phyloP scores from a whole-genome alignment of 2,329 filamentous ascomycete species.

The Fusarium citri region DNA sequence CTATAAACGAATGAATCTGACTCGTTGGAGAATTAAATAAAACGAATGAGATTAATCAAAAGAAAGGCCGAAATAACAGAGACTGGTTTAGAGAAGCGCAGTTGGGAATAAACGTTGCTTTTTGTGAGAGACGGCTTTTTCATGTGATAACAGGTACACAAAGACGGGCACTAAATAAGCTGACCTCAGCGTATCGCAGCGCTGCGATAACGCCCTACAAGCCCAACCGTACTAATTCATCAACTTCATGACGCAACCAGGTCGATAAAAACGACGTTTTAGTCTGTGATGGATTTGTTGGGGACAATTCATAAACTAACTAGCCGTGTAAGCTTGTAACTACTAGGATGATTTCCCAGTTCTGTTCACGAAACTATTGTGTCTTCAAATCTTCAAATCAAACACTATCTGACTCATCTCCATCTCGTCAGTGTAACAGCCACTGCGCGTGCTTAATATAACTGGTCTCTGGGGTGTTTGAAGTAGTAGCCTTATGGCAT shows the following conservation, averaged over 20 bases:
- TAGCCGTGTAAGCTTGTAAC: neutral
- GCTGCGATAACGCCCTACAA: constrained; percentile 38
- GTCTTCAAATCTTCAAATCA: neutral
- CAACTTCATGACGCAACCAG: constrained; percentile 38
- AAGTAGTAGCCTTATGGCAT: constrained; percentile 4
- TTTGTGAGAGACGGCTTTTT: constrained; percentile 11
- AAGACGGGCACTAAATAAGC: constrained; percentile 14
- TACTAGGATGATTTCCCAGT: neutral
- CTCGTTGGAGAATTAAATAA: neutral
- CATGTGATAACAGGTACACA: constrained; percentile 25
- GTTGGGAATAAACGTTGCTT: constrained; percentile 13
- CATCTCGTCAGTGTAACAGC: neutral
- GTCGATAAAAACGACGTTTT: constrained; percentile 7
- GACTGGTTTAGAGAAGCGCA: neutral
- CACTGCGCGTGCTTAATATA: neutral
- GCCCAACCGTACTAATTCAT: constrained; percentile 23
- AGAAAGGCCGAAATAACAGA: constrained; percentile 1
- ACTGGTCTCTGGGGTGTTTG: neutral
- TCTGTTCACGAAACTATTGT: neutral
- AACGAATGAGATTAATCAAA: neutral
- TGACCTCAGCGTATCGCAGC: constrained; percentile 36
- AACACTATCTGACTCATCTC: neutral
- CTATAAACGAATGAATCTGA: constrained; percentile 6
- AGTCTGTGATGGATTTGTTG: constrained; percentile 4
- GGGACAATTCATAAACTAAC: neutral